Evolutionary conservation across 1,139 yeast genomes (phyloP), one percentile per base, ranked within the genome.

Genomic region (Kodamaea plutei): DNA sequence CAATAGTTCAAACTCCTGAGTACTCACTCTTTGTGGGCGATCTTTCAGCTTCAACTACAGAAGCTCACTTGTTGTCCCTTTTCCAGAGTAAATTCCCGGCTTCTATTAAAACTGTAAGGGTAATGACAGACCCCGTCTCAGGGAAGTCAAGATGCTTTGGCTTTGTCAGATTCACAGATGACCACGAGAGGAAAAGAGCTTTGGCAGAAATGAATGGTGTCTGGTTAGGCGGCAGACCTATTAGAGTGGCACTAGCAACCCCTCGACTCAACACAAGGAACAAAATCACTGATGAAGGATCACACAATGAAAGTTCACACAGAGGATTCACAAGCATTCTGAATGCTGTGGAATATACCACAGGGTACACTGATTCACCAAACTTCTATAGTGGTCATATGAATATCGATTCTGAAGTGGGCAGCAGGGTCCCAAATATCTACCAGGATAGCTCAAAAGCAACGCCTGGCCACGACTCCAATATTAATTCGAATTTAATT

Each of bases 71-170:
- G 36, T 61, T 79, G 32, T 81, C 83, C 26, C 69, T 81, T 31
- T 82, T 82, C 52, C 83, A 78, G 44, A 67, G 73, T 23, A 67
- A 69, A 38, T 82, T 75, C 53, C 71, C 73, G 4, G 67, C 73
- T 19, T 75, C 85, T 4, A 78, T 81, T 30, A 69, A 74, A 35
- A 76, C 83, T 17, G 88, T 78, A 5, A 65, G 84, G 39, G 82
- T 82, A 14, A 80, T 82, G 79, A 73, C 83, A n/a, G 89, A 82
- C 51, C 85, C 81, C 22, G 60, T 71, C 9, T 75, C 84, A 5
- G 87, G 88, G 4, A 77, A 79, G 33, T 73, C 84, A 6, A 70
- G 84, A 47, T 83, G 89, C 38, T 82, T 79, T 55, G 91, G 91
- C 1, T 82, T 82, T 62, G 84, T 81, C 20, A 68, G 84, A 41